Evolutionary conservation across 2,329 filamentous ascomycete genomes (phyloP), one percentile per base, ranked within the genome.

Genomic region (Proliferodiscus dingleyae): DNA sequence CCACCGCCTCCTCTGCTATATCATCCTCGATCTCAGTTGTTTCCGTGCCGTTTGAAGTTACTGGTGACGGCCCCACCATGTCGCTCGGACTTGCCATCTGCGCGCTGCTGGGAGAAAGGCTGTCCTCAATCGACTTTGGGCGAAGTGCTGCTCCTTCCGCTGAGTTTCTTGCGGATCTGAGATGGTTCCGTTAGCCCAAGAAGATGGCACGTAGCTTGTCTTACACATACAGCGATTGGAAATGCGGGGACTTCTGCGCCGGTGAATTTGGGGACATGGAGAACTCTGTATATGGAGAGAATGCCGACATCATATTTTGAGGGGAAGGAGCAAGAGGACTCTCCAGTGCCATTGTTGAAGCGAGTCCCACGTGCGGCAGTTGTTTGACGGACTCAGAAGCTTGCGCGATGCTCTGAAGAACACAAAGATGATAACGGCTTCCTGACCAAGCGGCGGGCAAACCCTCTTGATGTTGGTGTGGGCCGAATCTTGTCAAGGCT

Each of bases 11-110:
- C 52, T 87, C 83, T 33, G 76, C 73, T 39, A 68, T 75, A 53
- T 89, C 85, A 53, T 91, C 87, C 52, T 93, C 88, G 43, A 93
- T 89, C 62, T 93, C 88, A 9, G 88, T 91, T 30, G 78, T 83
- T 59, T 85, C 85, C 19, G 88, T 93, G 48, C 87, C 86, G 62
- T 87, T 90, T 30, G 88, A 93, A 41, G 89, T 89, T 19, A 91
- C 87, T 6, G 88, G 87, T 15, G 87, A 91, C 8, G 87, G 87
- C 32, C 88, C 87, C 43, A 89, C 83, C 54, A 83, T 78, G 57
- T 85, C 81, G 61, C 75, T 83, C 51, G 84, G 74, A 66, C 80
- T 76, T 62, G 78, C 66, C 71, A 84, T 72, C 24, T 70, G 67
- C 33, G 49, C 37, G 33, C 53, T 56, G 46, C 51, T 55, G 32